phyloP scores from a whole-genome alignment of 2,329 filamentous ascomycete genomes.

The Colletotrichum simmondsii region DNA sequence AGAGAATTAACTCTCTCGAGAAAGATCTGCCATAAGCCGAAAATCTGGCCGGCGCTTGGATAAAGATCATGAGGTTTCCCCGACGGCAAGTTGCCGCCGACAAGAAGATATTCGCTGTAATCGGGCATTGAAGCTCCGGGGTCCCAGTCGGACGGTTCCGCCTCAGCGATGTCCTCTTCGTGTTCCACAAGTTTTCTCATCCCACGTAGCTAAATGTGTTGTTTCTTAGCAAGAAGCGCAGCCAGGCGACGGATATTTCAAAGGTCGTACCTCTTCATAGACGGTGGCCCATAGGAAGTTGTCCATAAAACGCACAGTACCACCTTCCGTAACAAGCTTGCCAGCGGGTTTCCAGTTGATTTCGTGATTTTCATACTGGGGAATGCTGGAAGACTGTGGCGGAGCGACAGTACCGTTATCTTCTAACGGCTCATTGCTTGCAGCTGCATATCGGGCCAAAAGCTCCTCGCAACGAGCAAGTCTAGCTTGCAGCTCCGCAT shows the following conservation, averaged over 20 bases:
- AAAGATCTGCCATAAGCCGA: constrained; percentile 79
- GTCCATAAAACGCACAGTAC: constrained; percentile 66
- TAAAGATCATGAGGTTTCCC: constrained; percentile 12
- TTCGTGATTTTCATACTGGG: constrained; percentile 28
- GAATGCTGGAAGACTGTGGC: constrained; percentile 11
- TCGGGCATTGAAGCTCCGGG: constrained; percentile 27
- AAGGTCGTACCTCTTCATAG: constrained; percentile 62
- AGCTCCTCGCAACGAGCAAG: constrained; percentile 68
- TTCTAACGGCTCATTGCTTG: constrained; percentile 16
- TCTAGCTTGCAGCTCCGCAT: constrained; percentile 70
- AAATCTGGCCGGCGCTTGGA: constrained; percentile 11
- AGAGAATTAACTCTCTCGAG: constrained; percentile 80
- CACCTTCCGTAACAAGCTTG: constrained; percentile 65
- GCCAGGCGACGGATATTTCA: not conserved
- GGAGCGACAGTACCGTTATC: not conserved
- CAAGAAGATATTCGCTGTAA: constrained; percentile 23
- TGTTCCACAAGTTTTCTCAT: constrained; percentile 18
- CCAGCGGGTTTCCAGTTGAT: constrained; percentile 55
- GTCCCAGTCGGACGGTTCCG: constrained; percentile 13
- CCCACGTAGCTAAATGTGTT: constrained; percentile 1
- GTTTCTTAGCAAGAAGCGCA: not conserved
- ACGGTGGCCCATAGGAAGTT: constrained; percentile 65
- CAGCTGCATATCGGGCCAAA: constrained; percentile 64
- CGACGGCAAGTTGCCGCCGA: not conserved
- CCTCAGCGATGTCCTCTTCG: not conserved